Conservation (phyloP, 2,329 filamentous ascomycete genomes). For the Sporothrix luriei region DNA sequence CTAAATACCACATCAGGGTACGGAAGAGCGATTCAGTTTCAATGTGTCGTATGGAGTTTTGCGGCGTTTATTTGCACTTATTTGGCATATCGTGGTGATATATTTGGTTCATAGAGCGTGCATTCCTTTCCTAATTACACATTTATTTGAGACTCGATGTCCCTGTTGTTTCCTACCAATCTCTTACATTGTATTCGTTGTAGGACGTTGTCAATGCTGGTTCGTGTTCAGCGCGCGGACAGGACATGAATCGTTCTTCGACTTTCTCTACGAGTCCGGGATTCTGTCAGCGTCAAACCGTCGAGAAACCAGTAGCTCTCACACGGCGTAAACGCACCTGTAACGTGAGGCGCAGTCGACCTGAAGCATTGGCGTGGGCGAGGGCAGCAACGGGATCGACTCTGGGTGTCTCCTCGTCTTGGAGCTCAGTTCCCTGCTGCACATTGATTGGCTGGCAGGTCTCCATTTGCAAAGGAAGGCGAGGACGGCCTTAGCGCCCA, state of each 20-base stretch:
- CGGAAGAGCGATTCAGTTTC: too few relatives aligned
- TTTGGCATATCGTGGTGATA: not conserved
- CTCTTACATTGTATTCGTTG: too few relatives aligned
- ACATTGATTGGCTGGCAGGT: not conserved
- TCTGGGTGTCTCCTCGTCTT: too few relatives aligned
- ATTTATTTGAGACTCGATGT: not conserved
- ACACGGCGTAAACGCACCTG: not conserved
- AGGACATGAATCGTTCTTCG: not conserved
- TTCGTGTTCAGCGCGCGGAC: not conserved
- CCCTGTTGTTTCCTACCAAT: not conserved
- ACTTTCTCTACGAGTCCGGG: not conserved
- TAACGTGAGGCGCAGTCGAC: not conserved
- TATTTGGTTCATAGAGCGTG: slow-evolving; percentile 11
- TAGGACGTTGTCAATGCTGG: slow-evolving; percentile 3
- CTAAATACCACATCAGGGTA: too few relatives aligned
- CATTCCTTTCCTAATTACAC: slow-evolving; percentile 8
- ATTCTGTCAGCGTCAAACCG: not conserved
- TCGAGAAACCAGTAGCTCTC: not conserved
- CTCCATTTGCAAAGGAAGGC: not conserved
- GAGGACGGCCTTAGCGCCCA: slow-evolving; percentile 13
- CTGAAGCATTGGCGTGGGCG: not conserved
- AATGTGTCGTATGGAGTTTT: not conserved
- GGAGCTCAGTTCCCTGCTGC: not conserved
- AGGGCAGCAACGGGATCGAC: too few relatives aligned
- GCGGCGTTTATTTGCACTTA: slow-evolving; percentile 1